Base-by-base conservation (phyloP, 2,329 filamentous ascomycete genomes). In the Gremmenia infestans region DNA sequence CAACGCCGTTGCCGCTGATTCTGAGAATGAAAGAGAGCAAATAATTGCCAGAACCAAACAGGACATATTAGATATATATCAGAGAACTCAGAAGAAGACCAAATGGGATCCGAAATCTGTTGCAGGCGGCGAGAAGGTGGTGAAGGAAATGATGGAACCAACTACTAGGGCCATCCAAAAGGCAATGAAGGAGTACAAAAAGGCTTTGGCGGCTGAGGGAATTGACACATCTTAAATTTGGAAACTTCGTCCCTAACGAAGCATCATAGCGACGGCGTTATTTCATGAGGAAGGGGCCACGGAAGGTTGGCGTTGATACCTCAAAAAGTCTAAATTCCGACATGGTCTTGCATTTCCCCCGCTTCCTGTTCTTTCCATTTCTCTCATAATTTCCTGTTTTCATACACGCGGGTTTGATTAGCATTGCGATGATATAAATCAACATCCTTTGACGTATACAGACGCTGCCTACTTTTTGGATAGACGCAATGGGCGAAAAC, bases 1-100 rank as follows among this genome's bases (percentile, higher is more conserved):
- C 70, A 82, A 88, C 55, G 85, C 87, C 15, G 89, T 97, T 1
- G 89, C 88, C 0, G 80, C 83, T 14, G 86, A 90, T 65, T 94
- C 94, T 0, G 92, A 97, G 67, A 77, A 76, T 53, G 88, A 89
- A 59, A 81, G 89, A 32, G 77, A 85, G 51, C 78, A 80, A n/a
- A 78, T 83, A 52, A 81, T 95, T 15, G 81, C 83, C 43, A 79
- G 77, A 51, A 76, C 85, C 58, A 90, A 87, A 72, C 79, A 81
- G 61, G 85, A 91, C 65, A 87, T 90, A 15, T 80, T 86, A 52
- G 82, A 87, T 54, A 77, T 88, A 56, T 87, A 85, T 63, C 79
- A 88, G 65, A 80, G 80, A 59, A 94, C 91, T 0, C 85, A 87
- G 6, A 89, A 87, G 73, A 89, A 87, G 72, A 77, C 87, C 25